Percentiles rank a stretch among this genome's conserved stretches.
These are phyloP conservation scores for Botrytis medusae DNA, from an alignment of 2,329 filamentous ascomycete genomes.

Conservation along the genomic window DNA sequence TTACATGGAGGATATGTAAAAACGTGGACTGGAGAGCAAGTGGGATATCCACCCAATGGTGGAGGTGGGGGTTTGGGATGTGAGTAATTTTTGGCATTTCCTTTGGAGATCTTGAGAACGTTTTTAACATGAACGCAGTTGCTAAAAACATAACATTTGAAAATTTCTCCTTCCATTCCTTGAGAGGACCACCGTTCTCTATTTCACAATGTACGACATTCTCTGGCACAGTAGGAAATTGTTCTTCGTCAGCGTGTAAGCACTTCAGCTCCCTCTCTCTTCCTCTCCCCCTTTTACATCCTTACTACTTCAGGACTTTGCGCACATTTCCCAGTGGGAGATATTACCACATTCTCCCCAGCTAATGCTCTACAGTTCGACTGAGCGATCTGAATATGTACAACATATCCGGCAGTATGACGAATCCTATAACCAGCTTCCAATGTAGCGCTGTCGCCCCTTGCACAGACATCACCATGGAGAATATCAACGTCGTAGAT, in stretches of 20 bases:
- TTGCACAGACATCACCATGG: slow-evolving; percentile 11
- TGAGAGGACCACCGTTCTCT: slow-evolving; percentile 30
- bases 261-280: not conserved
- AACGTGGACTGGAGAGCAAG: slow-evolving; percentile 56
- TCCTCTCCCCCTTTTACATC: not conserved
- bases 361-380: not conserved
- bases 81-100: not conserved
- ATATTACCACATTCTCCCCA: not conserved
- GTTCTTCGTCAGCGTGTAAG: slow-evolving; percentile 39
- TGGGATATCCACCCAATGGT: slow-evolving; percentile 56
- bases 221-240: slow-evolving; percentile 42
- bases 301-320: not conserved
- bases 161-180: slow-evolving; percentile 16
- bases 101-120: not conserved
- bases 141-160: slow-evolving; percentile 14
- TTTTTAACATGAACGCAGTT: slow-evolving; percentile 17
- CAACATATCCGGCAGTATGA: slow-evolving; percentile 15
- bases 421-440: slow-evolving; percentile 12
- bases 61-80: slow-evolving; percentile 55
- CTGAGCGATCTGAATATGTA: slow-evolving; percentile 6
- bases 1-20: slow-evolving; percentile 48
- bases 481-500: not conserved
- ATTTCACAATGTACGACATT: slow-evolving; percentile 46
- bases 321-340: too few relatives aligned
- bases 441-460: slow-evolving; percentile 15